Base-by-base conservation (phyloP, 2,329 filamentous ascomycete species). In the Sarocladiaceae sp. region DNA sequence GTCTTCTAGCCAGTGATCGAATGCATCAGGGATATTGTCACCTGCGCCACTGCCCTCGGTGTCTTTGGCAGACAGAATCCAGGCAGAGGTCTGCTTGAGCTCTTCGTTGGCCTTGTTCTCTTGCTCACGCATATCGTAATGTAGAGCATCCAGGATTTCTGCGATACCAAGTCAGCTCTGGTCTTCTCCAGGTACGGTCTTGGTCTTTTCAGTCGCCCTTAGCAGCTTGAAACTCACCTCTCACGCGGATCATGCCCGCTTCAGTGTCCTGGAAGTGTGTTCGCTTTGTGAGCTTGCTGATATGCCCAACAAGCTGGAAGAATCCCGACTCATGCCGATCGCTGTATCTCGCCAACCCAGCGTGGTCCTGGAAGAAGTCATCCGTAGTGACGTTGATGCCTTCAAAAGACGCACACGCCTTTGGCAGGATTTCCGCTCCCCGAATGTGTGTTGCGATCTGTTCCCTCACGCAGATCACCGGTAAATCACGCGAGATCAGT, bases 91-190 rank as follows among this genome's bases (percentile, higher is more conserved):
- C 37, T 41, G 37, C 24, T 41, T 41, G 24, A 41, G 37, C 9
- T 41, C 37, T 15, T 41, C 37, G 23, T 41, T 41, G 37, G 37
- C 37, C 23, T 41, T 41, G 37, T 41, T 41, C 37, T 41, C 37
- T 15, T 41, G 7, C 37, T 41, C 37, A 13, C 37, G 21, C 37
- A 41, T 41, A 18, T 41, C 37, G 19, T 41, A 41, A 18, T 41
- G 37, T 15, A 41, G 37, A 29, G 37, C 37, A 29, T 41, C 15
- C 10, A 41, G 26, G 20, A 41, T 41, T 23, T 41, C 37, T 41
- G 15, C 19, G 7, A 3, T 7, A 7, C 4, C 10, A 6, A 7
- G 34, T 39, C 34, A 39, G 34, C 16, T n/a, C 10, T n/a, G n/a
- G n/a, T n/a, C n/a, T n/a, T n/a, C n/a, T n/a, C n/a, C n/a, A n/a